phyloP scores from a whole-genome alignment of 768 basidiomycete genomes.

The Sutorius australiensis region DNA sequence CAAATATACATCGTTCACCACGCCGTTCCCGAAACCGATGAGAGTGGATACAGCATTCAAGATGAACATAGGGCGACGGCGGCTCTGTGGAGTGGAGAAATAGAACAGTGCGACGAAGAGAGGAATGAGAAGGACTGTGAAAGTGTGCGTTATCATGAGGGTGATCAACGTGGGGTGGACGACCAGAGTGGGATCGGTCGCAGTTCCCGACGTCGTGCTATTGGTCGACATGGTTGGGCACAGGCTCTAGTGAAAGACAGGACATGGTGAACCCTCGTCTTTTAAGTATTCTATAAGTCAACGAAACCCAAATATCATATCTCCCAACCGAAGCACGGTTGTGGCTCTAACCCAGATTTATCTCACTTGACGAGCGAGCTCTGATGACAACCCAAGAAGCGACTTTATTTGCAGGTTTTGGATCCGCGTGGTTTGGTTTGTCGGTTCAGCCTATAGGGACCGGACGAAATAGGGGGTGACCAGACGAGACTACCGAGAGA shows the following conservation, averaged over 20 bases:
- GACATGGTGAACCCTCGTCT: background rate
- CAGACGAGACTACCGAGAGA: too few relatives aligned
- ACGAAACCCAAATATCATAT: background rate
- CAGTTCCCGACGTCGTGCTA: background rate
- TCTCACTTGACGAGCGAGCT: background rate
- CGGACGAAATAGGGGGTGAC: too few relatives aligned
- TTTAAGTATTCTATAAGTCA: background rate
- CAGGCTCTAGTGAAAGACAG: background rate
- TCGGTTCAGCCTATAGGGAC: background rate
- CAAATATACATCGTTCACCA: constrained; percentile 6
- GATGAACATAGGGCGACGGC: constrained; percentile 17
- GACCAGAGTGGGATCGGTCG: background rate
- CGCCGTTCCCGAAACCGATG: constrained; percentile 13
- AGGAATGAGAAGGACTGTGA: constrained; percentile 18
- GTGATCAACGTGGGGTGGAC: constrained; percentile 11
- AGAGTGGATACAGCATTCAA: constrained; percentile 12
- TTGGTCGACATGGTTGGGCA: constrained; percentile 7
- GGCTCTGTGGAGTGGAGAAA: constrained; percentile 18
- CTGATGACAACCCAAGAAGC: too few relatives aligned
- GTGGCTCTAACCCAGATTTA: background rate
- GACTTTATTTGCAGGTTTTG: background rate
- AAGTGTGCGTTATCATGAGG: constrained; percentile 24
- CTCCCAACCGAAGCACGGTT: background rate
- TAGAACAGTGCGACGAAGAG: constrained; percentile 19
- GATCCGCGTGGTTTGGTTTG: background rate